phyloP scores from a whole-genome alignment of 805 yeast genomes.

The Nakazawaea populi region DNA sequence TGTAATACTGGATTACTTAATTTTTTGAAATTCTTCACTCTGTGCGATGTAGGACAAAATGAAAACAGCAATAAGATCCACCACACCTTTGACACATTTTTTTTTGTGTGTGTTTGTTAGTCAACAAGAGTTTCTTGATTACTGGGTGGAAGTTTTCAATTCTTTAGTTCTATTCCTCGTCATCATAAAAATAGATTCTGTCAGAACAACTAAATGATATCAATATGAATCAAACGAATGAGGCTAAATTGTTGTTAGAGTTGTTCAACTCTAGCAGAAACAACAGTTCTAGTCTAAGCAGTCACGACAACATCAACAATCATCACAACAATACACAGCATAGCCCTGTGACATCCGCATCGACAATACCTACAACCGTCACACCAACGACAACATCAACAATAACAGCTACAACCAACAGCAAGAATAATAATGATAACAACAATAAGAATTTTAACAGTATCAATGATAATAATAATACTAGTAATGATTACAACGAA shows the following conservation, averaged over 20 bases:
- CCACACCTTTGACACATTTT: background rate
- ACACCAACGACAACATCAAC: background rate
- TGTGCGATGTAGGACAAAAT: background rate
- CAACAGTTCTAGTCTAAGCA: background rate
- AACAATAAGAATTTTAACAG: background rate
- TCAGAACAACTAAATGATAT: background rate
- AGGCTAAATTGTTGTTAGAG: constrained; percentile 7
- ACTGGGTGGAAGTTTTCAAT: too few species aligned
- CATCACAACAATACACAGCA: background rate
- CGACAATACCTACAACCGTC: background rate
- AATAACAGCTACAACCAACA: background rate
- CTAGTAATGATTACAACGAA: background rate
- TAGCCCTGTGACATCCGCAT: background rate
- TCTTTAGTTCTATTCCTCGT: background rate
- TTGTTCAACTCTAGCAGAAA: constrained; percentile 5
- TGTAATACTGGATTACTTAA: background rate
- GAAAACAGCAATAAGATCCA: background rate
- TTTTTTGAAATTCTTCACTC: background rate
- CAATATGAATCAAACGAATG: constrained; percentile 7
- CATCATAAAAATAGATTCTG: background rate
- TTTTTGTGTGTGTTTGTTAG: too few species aligned
- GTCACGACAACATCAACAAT: background rate
- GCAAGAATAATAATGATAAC: background rate
- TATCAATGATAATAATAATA: background rate
- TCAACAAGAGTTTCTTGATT: too few species aligned